These are phyloP conservation scores for Trichoderma sp. DNA, from an alignment of 2,329 filamentous ascomycete genomes.

Conservation along the genomic window DNA sequence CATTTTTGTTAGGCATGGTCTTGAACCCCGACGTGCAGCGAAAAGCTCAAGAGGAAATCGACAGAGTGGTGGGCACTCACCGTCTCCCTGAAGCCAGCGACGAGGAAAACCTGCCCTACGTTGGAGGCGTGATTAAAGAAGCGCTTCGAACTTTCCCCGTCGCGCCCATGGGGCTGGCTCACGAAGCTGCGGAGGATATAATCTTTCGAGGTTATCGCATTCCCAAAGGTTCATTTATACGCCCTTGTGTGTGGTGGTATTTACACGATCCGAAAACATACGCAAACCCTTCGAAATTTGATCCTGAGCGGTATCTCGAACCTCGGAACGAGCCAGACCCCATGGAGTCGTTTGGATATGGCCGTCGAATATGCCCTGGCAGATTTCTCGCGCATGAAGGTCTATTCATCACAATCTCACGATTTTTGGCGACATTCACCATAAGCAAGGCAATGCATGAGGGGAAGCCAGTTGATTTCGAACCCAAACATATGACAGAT, in stretches of 20 bases:
- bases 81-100: neutral
- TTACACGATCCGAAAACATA: constrained; percentile 35
- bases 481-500: neutral
- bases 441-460: neutral
- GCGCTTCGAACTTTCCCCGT: neutral
- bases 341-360: neutral
- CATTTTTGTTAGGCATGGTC: neutral
- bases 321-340: constrained; percentile 26
- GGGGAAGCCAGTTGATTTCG: neutral
- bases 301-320: constrained; percentile 33
- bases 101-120: neutral
- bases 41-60: constrained; percentile 13
- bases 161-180: neutral
- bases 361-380: constrained; percentile 17
- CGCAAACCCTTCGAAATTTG: constrained; percentile 38
- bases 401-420: neutral
- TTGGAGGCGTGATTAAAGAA: neutral
- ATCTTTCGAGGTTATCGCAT: neutral
- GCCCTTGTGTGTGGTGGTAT: neutral
- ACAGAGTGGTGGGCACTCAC: neutral
- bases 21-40: neutral
- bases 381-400: neutral
- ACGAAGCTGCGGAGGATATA: neutral
- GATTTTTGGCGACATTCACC: neutral
- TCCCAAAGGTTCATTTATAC: neutral